Conservation (phyloP, 1,284 basidiomycete species). For the Anthracocystis walkeri region DNA sequence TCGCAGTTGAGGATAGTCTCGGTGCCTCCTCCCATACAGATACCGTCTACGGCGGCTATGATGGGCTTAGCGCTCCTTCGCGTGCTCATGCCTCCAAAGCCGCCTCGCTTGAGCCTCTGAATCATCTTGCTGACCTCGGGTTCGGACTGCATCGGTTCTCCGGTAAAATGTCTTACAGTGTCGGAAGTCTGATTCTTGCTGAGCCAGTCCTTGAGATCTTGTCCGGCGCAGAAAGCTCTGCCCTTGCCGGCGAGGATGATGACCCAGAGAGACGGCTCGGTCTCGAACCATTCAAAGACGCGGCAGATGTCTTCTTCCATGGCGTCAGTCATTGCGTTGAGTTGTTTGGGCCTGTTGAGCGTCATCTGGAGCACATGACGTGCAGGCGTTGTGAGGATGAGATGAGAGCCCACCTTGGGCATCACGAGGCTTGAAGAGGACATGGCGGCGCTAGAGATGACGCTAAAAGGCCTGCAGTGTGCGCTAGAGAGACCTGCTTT, state of each 20-base stretch:
- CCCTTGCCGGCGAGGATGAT: constrained; percentile 82
- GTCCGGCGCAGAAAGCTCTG: constrained; percentile 78
- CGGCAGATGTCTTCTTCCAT: constrained; percentile 75
- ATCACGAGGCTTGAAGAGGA: constrained; percentile 23
- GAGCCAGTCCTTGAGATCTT: constrained; percentile 59
- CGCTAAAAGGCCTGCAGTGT: neutral
- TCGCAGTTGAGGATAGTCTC: constrained; percentile 86
- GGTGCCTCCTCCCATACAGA: constrained; percentile 82
- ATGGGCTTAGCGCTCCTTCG: constrained; percentile 78
- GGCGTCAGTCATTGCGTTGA: constrained; percentile 77
- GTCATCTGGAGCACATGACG: constrained; percentile 76
- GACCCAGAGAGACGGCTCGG: constrained; percentile 80
- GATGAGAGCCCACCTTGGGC: constrained; percentile 57
- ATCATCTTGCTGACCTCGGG: constrained; percentile 27
- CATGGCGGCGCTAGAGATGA: constrained; percentile 14
- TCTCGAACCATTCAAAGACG: constrained; percentile 82
- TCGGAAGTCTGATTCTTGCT: constrained; percentile 35
- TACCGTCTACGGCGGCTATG: constrained; percentile 84
- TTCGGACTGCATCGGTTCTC: constrained; percentile 47
- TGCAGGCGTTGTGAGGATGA: constrained; percentile 50
- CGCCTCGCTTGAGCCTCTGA: constrained; percentile 71
- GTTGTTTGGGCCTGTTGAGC: constrained; percentile 79
- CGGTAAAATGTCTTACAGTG: constrained; percentile 24
- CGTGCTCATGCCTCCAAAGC: constrained; percentile 81
- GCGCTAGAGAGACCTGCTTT: neutral